These are phyloP conservation scores for Withania somnifera DNA, from an alignment of 305 asterid genomes.

Conservation along the genomic window DNA sequence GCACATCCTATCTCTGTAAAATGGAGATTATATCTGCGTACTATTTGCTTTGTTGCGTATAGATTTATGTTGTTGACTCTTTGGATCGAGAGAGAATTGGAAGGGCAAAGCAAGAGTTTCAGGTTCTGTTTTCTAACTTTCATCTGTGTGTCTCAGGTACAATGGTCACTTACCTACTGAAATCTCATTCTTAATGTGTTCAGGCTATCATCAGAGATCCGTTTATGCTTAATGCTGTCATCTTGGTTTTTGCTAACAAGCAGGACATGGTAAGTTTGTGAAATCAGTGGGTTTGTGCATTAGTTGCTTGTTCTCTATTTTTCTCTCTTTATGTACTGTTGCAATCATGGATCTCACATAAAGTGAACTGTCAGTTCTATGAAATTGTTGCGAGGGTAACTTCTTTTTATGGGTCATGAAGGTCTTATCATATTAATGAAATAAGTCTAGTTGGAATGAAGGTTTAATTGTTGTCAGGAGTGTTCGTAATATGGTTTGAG, in stretches of 20 bases:
- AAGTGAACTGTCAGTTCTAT: not conserved
- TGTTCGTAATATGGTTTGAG: not conserved
- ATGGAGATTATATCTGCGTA: not conserved
- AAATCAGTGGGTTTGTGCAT: not conserved
- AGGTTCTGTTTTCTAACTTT: slow-evolving; percentile 43
- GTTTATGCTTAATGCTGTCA: slow-evolving; percentile 90
- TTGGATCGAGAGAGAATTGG: slow-evolving; percentile 91
- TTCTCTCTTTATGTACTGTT: not conserved
- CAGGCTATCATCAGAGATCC: slow-evolving; percentile 94
- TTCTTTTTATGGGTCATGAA: not conserved
- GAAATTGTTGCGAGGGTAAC: not conserved
- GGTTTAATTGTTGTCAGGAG: not conserved
- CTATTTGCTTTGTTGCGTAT: not conserved
- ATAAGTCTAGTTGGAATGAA: not conserved
- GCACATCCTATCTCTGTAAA: not conserved
- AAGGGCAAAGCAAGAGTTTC: slow-evolving; percentile 87
- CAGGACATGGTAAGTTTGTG: slow-evolving; percentile 81
- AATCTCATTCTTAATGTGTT: slow-evolving; percentile 4
- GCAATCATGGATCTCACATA: not conserved
- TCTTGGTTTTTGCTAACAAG: slow-evolving; percentile 94
- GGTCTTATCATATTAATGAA: not conserved
- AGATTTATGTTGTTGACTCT: slow-evolving; percentile 98
- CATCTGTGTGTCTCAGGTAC: slow-evolving; percentile 1
- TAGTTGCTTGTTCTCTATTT: not conserved
- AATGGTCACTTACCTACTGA: not conserved